phyloP scores from a whole-genome alignment of 208 protist species.

The Porcisia hertigi region DNA sequence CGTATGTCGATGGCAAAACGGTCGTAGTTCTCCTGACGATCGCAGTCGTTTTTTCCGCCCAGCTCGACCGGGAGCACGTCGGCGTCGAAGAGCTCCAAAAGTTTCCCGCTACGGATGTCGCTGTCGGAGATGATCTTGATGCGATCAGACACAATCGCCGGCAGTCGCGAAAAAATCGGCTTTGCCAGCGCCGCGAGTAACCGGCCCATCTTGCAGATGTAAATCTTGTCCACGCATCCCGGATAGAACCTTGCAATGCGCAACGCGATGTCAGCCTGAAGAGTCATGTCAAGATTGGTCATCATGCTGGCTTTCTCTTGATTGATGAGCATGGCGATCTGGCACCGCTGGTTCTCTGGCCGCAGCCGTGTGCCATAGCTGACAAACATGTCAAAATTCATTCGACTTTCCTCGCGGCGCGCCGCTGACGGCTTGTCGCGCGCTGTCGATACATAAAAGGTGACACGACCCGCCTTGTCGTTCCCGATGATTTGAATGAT shows the following conservation, averaged over 20 bases:
- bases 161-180: slow-evolving; percentile 68
- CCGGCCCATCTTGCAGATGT: slow-evolving; percentile 78
- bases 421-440: slow-evolving; percentile 50
- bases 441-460: slow-evolving; percentile 59
- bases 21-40: slow-evolving; percentile 51
- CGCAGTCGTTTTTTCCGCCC: slow-evolving; percentile 72
- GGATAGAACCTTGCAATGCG: slow-evolving; percentile 83
- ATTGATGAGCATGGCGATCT: slow-evolving; percentile 78
- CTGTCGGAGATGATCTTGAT: slow-evolving; percentile 67
- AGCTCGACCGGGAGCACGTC: slow-evolving; percentile 59
- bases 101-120: slow-evolving; percentile 55
- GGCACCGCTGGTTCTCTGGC: slow-evolving; percentile 53
- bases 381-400: slow-evolving; percentile 77
- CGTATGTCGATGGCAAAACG: slow-evolving; percentile 45
- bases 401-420: slow-evolving; percentile 47
- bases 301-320: slow-evolving; percentile 72
- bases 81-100: slow-evolving; percentile 62
- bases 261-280: slow-evolving; percentile 74
- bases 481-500: slow-evolving; percentile 80
- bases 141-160: slow-evolving; percentile 62
- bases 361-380: slow-evolving; percentile 75
- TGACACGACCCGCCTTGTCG: slow-evolving; percentile 64
- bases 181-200: slow-evolving; percentile 59
- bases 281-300: slow-evolving; percentile 76
- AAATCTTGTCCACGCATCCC: slow-evolving; percentile 71